Evolutionary conservation across 2,329 filamentous ascomycete genomes (phyloP), one percentile per base, ranked within the genome.

Genomic region (Clarireedia sp.): DNA sequence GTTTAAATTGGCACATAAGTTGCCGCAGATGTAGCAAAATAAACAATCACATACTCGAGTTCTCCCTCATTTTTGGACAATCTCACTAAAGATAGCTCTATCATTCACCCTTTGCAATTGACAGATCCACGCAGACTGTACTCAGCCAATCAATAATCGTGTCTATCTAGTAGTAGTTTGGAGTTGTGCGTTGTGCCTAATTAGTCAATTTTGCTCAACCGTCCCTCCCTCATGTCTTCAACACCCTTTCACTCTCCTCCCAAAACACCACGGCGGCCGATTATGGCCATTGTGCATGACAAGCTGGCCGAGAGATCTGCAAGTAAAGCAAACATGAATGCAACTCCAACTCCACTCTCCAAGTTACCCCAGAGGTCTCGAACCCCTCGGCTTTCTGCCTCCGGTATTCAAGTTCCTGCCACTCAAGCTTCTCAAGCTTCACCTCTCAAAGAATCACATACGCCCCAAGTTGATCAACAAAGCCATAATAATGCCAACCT

Each of bases 181-280:
- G 8, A n/a, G n/a, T n/a, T n/a, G n/a, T 26, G 24, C 24, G 29
- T 33, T 10, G 29, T 33, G 29, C 29, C 29, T 33, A 33, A 33
- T 33, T 33, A 33, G 29, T 33, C 19, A 17, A 17, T 41, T 41
- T 41, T 41, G 38, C 19, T 41, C 19, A 41, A 41, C 16, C 7
- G 16, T 41, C n/a, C 7, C 38, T 26, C 36, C 14, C 33, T 36
- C 45, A 63, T 61, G 60, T 63, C 59, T 49, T 56, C 55, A 48
- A 38, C 29, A 48, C 21, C 12, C 5, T 45, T 23, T 5, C 19
- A 45, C 9, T 45, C 46, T 10, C 56, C 57, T 6, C 57, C 52
- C 9, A 48, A 55, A 54, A 62, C 59, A 3, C 58, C 60, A 23
- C 54, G 45, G 29, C 54, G 54, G 41, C 16, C 51, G 19, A 55